Base-by-base conservation (phyloP, 2,329 filamentous ascomycete genomes). In the Colletotrichum sp. region DNA sequence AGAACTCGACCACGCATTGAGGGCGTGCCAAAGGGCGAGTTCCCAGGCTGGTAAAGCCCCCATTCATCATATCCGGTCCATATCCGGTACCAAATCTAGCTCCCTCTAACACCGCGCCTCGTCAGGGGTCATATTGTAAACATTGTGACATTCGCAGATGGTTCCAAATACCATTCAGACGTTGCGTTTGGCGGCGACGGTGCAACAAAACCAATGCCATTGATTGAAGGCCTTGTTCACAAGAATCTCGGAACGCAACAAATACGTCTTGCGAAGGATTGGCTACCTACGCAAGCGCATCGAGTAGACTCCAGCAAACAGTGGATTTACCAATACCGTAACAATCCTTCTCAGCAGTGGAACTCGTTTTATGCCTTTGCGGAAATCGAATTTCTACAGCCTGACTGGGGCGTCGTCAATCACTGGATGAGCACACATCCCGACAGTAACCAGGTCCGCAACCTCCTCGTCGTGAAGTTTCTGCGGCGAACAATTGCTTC, bases 121-220 rank as follows among this genome's bases (percentile, higher is more conserved):
- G 27, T 12, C 30, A 81, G 83, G 80, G 85, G 88, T 16, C 92
- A 94, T 81, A 89, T 93, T 80, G 86, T 93, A 61, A 89, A 91
- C 78, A 90, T 94, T 68, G 88, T 93, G 56, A 89, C 87, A 2
- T 84, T 94, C 39, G 80, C 86, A 3, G 83, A 86, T 8, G 85
- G 85, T 52, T 86, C 86, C 32, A 84, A 86, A 72, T 92, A 89
- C 82, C 83, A 89, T 79, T 82, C 91, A 12, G 93, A 94, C 80
- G 90, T 93, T 13, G 91, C 89, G 6, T 94, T 94, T 79, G 93
- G 93, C 62, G 90, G 90, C 25, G 90, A 92, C 79, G 90, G 90
- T 9, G 86, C 91, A 4, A 92, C 89, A 3, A 83, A 84, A 18
- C 92, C 93, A 8, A 82, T 94, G 48, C 88, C 87, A 2, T 83